Evolutionary conservation across 768 basidiomycete genomes (phyloP), one percentile per base, ranked within the genome.

Genomic region (Suillus lakei): DNA sequence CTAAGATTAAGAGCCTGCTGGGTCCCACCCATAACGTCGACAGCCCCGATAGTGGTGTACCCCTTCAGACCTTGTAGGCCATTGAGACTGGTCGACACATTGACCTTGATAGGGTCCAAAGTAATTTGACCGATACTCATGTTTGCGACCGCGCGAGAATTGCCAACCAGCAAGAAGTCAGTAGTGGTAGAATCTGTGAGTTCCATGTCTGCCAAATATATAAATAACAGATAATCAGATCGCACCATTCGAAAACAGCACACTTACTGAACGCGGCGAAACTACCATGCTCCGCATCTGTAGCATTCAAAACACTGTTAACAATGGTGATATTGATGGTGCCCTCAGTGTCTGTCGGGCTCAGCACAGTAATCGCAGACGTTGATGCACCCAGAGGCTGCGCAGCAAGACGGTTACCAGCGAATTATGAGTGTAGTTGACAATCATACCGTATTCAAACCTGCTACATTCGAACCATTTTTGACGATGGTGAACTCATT

Each of bases 31-130:
- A 84, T 68, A 2, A 92, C 88, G 71, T 92, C 90, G 21, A 92
- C 89, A 16, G 71, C 77, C 30, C 81, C 76, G 62, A 92, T 90
- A 8, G 77, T 78, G 10, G 84, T 86, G 69, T 83, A 75, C 12
- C 83, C 84, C 51, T 87, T 82, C 48, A 92, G 74, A 34, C 90
- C 90, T 70, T 82, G 82, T 15, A 92, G 74, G 38, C 91, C 91
- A 26, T 80, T 76, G 56, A 92, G 75, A 18, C 78, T 80, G 5
- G 88, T 87, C 8, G 88, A 80, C 3, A 91, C 90, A 67, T 91
- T 86, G 72, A 92, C 89, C 64, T 85, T 85, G 74, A 92, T 91
- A 6, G 88, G 83, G 72, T 90, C 84, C 9, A 92, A 81, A n/a
- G 85, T 87, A 64, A 92, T 85, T 68, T 84, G 80, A 44, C 91